Conservation (phyloP, 163 green algal genomes). For the Trebouxiophyceae sp. region DNA sequence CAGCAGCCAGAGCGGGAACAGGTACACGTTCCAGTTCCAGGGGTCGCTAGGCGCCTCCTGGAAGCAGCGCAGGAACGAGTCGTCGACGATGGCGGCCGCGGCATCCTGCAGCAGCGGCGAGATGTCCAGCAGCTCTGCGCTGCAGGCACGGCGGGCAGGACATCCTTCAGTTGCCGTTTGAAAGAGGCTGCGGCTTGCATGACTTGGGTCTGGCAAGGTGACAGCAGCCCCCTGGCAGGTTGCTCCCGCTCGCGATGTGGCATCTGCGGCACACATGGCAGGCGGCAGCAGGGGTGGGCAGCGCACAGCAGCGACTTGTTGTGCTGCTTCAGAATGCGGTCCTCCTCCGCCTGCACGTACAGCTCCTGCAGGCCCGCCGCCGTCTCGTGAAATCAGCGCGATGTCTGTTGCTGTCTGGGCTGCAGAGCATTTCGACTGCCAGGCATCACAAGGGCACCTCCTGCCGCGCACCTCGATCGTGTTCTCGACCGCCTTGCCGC, state of each 20-base stretch:
- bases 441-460: no score
- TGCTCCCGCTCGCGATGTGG: neutral
- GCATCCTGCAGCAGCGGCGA: slow-evolving; percentile 72
- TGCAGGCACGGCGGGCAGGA: no score
- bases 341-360: slow-evolving; percentile 29
- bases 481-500: neutral
- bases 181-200: neutral
- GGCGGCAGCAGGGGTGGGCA: neutral
- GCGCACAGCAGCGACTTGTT: slow-evolving; percentile 27
- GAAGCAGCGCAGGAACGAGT: slow-evolving; percentile 96
- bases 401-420: neutral
- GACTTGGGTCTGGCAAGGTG: neutral
- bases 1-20: slow-evolving; percentile 83
- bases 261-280: neutral
- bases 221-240: neutral
- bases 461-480: slow-evolving; percentile 15
- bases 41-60: slow-evolving; percentile 51
- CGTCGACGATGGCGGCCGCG: slow-evolving; percentile 80
- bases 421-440: neutral
- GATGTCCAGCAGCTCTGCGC: slow-evolving; percentile 69
- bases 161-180: no score
- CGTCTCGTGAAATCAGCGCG: neutral
- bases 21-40: slow-evolving; percentile 99
- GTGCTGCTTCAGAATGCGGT: slow-evolving; percentile 9
- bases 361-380: slow-evolving; percentile 14